A percentile compares a stretch with the other conserved stretches of the same genome.
Evolutionary conservation across 139 green algal genomes (phyloP).

Genomic region (Dunaliella primolecta): DNA sequence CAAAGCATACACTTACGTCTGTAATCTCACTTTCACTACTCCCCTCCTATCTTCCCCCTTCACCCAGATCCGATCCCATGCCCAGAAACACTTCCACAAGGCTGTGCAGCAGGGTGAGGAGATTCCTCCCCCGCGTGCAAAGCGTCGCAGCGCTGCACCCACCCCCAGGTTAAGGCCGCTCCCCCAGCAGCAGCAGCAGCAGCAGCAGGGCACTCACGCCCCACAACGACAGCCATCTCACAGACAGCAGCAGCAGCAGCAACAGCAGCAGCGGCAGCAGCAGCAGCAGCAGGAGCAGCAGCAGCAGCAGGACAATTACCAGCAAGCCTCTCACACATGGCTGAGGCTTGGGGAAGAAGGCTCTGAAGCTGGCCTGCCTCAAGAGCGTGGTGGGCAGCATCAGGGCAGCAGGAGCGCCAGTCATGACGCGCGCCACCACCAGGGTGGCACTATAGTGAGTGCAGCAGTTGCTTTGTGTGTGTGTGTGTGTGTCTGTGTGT

Average conservation of each 20-base stretch:
- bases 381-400: background rate
- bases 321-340: no score
- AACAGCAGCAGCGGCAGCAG: background rate
- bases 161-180: background rate
- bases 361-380: no score
- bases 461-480: no score
- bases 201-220: background rate
- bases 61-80: slow-evolving; percentile 2
- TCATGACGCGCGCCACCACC: background rate
- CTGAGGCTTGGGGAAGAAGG: no score
- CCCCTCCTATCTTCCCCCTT: no score
- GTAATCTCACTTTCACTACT: no score
- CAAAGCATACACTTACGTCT: no score
- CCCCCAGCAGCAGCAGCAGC: background rate
- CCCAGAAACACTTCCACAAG: slow-evolving; percentile 5
- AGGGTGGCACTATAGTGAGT: no score
- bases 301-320: background rate
- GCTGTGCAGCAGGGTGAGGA: background rate
- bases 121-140: background rate
- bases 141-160: background rate
- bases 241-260: background rate
- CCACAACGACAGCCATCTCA: background rate
- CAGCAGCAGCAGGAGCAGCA: background rate
- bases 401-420: background rate
- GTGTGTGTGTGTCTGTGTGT: background rate